A percentile compares a stretch with the other conserved stretches of the same genome.
These are phyloP conservation scores for Endoconidiophora laricicola DNA, from an alignment of 2,329 filamentous ascomycete species.

Conservation along the genomic window DNA sequence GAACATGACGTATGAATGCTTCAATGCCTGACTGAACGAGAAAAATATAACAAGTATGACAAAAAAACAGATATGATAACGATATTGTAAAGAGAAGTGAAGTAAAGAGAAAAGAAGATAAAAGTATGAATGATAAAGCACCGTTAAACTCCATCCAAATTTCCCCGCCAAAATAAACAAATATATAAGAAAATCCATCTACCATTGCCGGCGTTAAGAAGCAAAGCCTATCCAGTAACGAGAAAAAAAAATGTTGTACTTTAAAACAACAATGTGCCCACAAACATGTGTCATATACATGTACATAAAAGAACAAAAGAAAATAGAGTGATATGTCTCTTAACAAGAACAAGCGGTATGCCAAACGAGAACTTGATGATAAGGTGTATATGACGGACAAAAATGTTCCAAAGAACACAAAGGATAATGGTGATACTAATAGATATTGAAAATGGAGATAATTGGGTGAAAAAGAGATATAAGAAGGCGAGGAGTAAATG, in stretches of 20 bases:
- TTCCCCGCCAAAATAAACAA: not conserved
- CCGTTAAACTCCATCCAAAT: not conserved
- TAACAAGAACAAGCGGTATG: not conserved
- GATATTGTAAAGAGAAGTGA: no score
- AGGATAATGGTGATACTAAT: not conserved
- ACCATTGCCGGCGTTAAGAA: not conserved
- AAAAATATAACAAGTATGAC: no score
- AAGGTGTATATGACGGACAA: not conserved
- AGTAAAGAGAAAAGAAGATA: not conserved
- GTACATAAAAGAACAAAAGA: not conserved
- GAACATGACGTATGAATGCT: no score
- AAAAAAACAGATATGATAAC: no score
- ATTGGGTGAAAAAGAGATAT: not conserved
- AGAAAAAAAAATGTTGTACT: not conserved
- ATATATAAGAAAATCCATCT: not conserved
- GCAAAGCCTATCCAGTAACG: conserved; percentile 1
- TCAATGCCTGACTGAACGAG: no score
- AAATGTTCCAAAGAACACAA: not conserved
- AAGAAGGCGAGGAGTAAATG: no score
- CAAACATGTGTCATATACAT: not conserved
- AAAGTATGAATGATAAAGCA: not conserved
- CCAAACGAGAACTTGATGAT: not conserved
- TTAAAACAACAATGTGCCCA: not conserved
- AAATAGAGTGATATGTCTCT: not conserved
- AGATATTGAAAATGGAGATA: no score